A percentile compares a stretch with the other conserved stretches of the same genome.
Conservation (phyloP, 768 basidiomycete species). For the Suillus luteus region DNA sequence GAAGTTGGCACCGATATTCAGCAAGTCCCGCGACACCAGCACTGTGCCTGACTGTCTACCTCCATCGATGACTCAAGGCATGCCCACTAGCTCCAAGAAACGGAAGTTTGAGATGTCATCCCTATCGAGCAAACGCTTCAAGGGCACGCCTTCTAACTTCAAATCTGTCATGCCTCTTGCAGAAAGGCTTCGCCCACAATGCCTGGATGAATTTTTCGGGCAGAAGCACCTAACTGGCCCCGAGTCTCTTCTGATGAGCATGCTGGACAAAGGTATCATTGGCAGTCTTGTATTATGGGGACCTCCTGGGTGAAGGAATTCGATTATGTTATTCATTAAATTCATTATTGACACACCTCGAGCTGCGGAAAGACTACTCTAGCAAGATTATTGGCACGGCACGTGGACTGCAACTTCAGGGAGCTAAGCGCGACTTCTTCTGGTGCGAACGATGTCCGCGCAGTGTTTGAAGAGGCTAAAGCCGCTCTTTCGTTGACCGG, state of each 20-base stretch:
- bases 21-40: constrained; percentile 21
- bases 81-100: constrained; percentile 31
- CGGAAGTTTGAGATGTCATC: constrained; percentile 26
- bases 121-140: constrained; percentile 23
- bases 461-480: constrained; percentile 78
- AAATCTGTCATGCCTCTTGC: constrained; percentile 58
- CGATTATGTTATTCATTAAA: background rate
- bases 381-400: constrained; percentile 66
- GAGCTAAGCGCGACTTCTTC: constrained; percentile 77
- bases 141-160: constrained; percentile 25
- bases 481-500: constrained; percentile 63
- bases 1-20: constrained; percentile 47
- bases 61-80: background rate
- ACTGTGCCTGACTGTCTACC: constrained; percentile 14
- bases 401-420: constrained; percentile 62
- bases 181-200: constrained; percentile 68
- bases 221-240: constrained; percentile 63
- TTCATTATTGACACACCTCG: background rate
- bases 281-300: constrained; percentile 77
- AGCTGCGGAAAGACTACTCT: constrained; percentile 79
- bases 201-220: constrained; percentile 69
- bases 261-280: constrained; percentile 50
- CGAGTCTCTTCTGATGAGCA: constrained; percentile 55
- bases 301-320: constrained; percentile 57
- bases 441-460: constrained; percentile 68